phyloP scores from a whole-genome alignment of 108 stramenopile genomes.

The Nitzschia palea region DNA sequence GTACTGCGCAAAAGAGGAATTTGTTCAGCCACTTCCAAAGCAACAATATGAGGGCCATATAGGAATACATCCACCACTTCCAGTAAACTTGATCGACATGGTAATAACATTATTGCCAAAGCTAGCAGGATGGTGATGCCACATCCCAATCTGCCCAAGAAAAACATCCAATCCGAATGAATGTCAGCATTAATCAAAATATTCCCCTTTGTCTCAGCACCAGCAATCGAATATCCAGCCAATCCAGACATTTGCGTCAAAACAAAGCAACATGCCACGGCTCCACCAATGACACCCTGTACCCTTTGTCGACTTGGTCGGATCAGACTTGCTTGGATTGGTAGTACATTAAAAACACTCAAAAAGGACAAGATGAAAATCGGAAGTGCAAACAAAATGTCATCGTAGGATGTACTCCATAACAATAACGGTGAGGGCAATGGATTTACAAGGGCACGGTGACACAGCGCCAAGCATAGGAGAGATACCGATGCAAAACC shows the following conservation, averaged over 20 bases:
- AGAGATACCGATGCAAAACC: slow-evolving; percentile 66
- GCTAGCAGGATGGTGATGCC: slow-evolving; percentile 66
- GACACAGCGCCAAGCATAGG: slow-evolving; percentile 49
- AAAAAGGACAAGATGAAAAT: slow-evolving; percentile 74
- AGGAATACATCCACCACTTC: slow-evolving; percentile 32
- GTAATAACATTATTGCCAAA: slow-evolving; percentile 69
- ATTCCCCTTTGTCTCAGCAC: slow-evolving; percentile 51
- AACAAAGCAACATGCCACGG: slow-evolving; percentile 44
- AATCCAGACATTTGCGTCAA: slow-evolving; percentile 59
- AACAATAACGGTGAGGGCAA: neutral
- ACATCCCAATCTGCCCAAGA: slow-evolving; percentile 67
- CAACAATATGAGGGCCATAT: slow-evolving; percentile 14
- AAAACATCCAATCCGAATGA: slow-evolving; percentile 29
- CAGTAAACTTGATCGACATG: slow-evolving; percentile 57
- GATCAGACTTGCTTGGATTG: slow-evolving; percentile 57
- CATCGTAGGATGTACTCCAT: slow-evolving; percentile 17
- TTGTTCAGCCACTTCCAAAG: slow-evolving; percentile 19
- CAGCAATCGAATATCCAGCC: slow-evolving; percentile 65
- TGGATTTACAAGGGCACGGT: slow-evolving; percentile 7
- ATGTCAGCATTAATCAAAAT: slow-evolving; percentile 57
- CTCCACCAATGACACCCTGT: slow-evolving; percentile 35
- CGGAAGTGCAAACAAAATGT: slow-evolving; percentile 59
- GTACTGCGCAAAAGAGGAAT: neutral
- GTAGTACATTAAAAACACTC: slow-evolving; percentile 71
- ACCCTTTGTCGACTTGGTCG: slow-evolving; percentile 58